Percentiles rank a stretch among this genome's conserved stretches.
Evolutionary conservation across 441 rosid genomes (phyloP).

Genomic region (Populus hybrid): DNA sequence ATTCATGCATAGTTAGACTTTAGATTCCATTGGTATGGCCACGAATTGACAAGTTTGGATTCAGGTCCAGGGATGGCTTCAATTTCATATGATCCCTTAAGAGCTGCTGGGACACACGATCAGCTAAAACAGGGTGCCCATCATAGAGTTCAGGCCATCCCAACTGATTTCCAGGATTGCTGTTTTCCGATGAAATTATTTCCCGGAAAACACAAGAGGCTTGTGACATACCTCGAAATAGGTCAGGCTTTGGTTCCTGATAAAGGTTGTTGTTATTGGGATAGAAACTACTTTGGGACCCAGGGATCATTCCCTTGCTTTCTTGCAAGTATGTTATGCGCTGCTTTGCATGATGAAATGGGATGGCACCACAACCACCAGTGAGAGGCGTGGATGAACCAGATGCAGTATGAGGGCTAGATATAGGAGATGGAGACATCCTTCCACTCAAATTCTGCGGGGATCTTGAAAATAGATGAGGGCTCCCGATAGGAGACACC

Average conservation of each 20-base stretch:
- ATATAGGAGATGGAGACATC: constrained; percentile 75
- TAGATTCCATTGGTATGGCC: constrained; percentile 40
- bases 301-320: constrained; percentile 39
- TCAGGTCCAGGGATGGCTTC: constrained; percentile 57
- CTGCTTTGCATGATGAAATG: constrained; percentile 47
- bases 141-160: constrained; percentile 30
- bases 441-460: constrained; percentile 60
- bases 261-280: constrained; percentile 27
- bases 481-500: constrained; percentile 69
- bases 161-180: constrained; percentile 30
- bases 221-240: constrained; percentile 48
- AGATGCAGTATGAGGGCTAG: constrained; percentile 64
- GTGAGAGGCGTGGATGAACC: constrained; percentile 74
- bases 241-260: constrained; percentile 57
- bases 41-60: constrained; percentile 41
- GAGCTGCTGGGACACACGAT: constrained; percentile 70
- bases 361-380: constrained; percentile 54
- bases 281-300: constrained; percentile 50
- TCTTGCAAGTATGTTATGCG: constrained; percentile 49
- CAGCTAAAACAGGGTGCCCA: constrained; percentile 49
- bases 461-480: constrained; percentile 57
- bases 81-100: constrained; percentile 59
- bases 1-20: constrained; percentile 15
- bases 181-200: constrained; percentile 41
- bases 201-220: constrained; percentile 57